Percentiles rank a stretch among this genome's conserved stretches.
Conservation (phyloP, 352 stramenopile species). For the Globisporangium cystogenes region DNA sequence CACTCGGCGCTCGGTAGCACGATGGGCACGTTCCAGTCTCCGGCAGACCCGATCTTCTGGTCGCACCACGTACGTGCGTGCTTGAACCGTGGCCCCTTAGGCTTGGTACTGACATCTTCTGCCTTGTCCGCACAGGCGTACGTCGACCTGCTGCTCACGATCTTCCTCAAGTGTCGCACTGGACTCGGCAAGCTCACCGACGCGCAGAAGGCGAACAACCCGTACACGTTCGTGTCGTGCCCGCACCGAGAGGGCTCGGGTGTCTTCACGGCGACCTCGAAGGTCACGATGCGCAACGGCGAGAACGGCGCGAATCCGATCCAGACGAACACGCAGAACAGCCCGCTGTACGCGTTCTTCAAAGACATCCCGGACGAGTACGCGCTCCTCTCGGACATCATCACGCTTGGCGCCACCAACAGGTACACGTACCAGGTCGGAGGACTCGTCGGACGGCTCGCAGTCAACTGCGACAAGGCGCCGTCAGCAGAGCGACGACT, state of each 20-base stretch:
- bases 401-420: conserved; percentile 10
- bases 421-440: conserved; percentile 19
- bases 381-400: conserved; percentile 19
- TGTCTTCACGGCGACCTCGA: conserved; percentile 28
- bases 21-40: conserved; percentile 72
- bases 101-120: background rate
- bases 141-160: conserved; percentile 79
- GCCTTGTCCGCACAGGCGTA: conserved; percentile 12
- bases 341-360: conserved; percentile 58
- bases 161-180: conserved; percentile 79
- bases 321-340: conserved; percentile 51
- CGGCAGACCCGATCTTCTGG: conserved; percentile 83
- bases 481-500: conserved; percentile 4
- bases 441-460: conserved; percentile 16
- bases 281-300: conserved; percentile 43
- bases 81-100: too few relatives aligned
- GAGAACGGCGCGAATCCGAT: conserved; percentile 28
- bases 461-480: conserved; percentile 8
- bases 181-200: conserved; percentile 54
- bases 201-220: conserved; percentile 52
- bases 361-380: conserved; percentile 10
- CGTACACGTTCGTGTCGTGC: conserved; percentile 56
- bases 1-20: conserved; percentile 62
- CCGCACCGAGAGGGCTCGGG: conserved; percentile 19
- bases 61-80: conserved; percentile 51